Base-by-base conservation (phyloP, 1,284 basidiomycete genomes). In the Apiotrichum brassicae region DNA sequence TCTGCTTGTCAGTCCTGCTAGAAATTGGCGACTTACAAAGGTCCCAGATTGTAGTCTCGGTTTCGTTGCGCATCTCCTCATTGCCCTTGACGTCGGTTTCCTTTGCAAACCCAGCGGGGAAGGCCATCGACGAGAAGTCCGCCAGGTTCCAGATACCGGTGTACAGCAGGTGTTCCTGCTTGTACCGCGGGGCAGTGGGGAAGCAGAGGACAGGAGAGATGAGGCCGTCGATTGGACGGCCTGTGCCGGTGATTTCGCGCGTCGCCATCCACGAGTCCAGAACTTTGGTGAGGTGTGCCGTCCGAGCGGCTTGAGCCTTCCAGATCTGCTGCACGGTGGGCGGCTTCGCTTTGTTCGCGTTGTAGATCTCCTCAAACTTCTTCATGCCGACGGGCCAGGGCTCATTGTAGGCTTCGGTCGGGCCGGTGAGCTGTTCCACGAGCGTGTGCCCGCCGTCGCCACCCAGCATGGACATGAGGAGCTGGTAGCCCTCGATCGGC, bases 41-140 rank as follows among this genome's bases (percentile, higher is more conserved):
- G 40, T 81, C 73, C 58, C 81, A 77, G 34, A 76, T 66, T 6
- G 39, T 48, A 59, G 75, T 67, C 60, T 85, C 83, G 3, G 55
- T 40, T 1, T 69, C 59, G 20, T 68, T 73, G 28, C 78, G 66
- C 62, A 83, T 82, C 16, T 19, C 25, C 30, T 33, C 32, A 24
- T 47, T 48, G 34, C 19, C 7, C n/a, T 60, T 60, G 37, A n/a
- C 23, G 53, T 85, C 82, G 9, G 80, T 42, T 16, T 47, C 46
- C 4, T 71, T 75, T 62, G 84, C 78, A 14, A 80, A 80, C 43
- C 63, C 76, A 0, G 80, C 81, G 0, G 86, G 86, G 54, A 87
- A 76, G 6, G 79, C 71, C 16, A 80, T 70, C 3, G 77, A 75
- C 0, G 83, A 74, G 57, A 81, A 84, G 63, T 87, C 86, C 22